Evolutionary conservation across 768 basidiomycete genomes (phyloP), one percentile per base, ranked within the genome.

Genomic region (Dacryopinax primogenitus): DNA sequence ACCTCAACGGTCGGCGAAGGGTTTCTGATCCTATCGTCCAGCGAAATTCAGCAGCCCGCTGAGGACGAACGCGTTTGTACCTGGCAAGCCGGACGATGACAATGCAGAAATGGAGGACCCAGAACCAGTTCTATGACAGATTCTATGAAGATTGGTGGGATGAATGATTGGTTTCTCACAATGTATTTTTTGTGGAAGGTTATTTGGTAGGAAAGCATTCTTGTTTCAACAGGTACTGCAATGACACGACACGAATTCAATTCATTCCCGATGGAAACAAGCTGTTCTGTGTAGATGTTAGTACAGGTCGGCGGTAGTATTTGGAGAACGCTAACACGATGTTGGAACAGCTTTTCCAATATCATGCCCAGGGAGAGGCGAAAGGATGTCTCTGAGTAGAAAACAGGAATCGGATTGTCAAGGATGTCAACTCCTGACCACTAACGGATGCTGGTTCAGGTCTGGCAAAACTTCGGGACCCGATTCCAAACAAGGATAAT

Each of bases 11-110:
- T 21, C 45, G 12, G 13, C n/a, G 23, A 7, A 7, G 12, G n/a
- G 36, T 9, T 21, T 26, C 45, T 47, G 9, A 47, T 23, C 9
- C 51, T 39, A 39, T 39, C 26, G 12, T 32, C 51, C 51, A 58
- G 51, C 51, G 7, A 58, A 58, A 21, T 58, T 28, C 51, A 58
- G 51, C 32, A 58, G 51, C 51, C 51, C 51, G 7, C 26, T 58
- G 18, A 11, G 51, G 7, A 58, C 51, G 18, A 58, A 58, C 21
- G 51, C 51, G 11, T 58, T 28, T 30, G 4, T 58, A 3, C 13
- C 51, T 3, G 32, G 18, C 51, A 58, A 30, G 51, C 26, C 4
- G 32, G 51, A 58, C 15, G 51, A 58, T 11, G 51, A 58, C 2
- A 30, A 21, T 26, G 6, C 18, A 11, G 51, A 58, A 30, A 30